phyloP scores from a whole-genome alignment of 2,329 filamentous ascomycete genomes.

The Penicillium corylophilum region DNA sequence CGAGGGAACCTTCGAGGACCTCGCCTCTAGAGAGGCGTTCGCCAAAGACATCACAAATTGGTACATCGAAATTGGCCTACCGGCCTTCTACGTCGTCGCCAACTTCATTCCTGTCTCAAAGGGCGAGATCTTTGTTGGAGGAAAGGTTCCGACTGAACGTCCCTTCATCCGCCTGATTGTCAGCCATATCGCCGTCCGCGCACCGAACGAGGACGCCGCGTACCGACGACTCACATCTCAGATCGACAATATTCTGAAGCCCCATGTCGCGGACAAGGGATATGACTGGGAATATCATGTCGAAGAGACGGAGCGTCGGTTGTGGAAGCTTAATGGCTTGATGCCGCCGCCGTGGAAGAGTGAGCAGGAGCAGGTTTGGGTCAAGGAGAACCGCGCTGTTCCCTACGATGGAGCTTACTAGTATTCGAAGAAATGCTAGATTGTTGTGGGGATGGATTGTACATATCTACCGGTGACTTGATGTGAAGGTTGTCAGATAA shows the following conservation, averaged over 20 bases:
- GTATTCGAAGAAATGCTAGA: neutral
- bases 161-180: conserved; percentile 23
- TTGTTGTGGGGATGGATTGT: neutral
- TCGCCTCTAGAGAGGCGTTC: conserved; percentile 15
- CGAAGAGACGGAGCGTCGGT: conserved; percentile 17
- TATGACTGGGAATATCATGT: conserved; percentile 25
- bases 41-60: conserved; percentile 26
- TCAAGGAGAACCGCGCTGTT: conserved; percentile 9
- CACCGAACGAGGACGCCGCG: conserved; percentile 4
- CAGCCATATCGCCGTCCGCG: conserved; percentile 17
- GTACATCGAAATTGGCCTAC: conserved; percentile 24
- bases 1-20: conserved; percentile 8
- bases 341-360: conserved; percentile 19
- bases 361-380: conserved; percentile 13
- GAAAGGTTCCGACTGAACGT: neutral
- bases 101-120: conserved; percentile 22
- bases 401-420: conserved; percentile 13
- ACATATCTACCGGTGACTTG: neutral
- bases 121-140: conserved; percentile 14
- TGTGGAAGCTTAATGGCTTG: conserved; percentile 27
- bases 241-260: conserved; percentile 17
- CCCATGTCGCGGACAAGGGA: conserved; percentile 17
- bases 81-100: conserved; percentile 31
- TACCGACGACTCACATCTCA: conserved; percentile 7
- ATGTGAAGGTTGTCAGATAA: neutral